Evolutionary conservation across 305 asterid species (phyloP).

Genomic region (Plantago lanceolata): DNA sequence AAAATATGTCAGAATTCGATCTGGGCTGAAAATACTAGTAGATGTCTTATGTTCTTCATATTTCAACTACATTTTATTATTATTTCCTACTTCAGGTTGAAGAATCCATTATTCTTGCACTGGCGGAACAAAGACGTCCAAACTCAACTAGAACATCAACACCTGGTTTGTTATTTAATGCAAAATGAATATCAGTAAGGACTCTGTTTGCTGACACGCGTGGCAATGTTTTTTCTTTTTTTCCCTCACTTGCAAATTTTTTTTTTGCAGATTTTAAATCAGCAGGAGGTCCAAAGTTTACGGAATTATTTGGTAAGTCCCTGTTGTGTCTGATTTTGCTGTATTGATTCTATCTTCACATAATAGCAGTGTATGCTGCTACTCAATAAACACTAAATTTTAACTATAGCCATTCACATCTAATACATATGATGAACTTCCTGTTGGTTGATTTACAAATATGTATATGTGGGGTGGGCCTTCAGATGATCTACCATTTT

Average conservation of each 20-base stretch:
- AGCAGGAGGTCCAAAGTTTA: slow-evolving; percentile 72
- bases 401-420: too few species aligned
- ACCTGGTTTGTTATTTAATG: slow-evolving; percentile 46
- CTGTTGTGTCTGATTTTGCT: slow-evolving; percentile 20
- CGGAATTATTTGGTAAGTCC: slow-evolving; percentile 90
- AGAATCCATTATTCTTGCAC: slow-evolving; percentile 78
- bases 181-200: neutral
- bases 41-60: slow-evolving; percentile 17
- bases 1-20: slow-evolving; percentile 5
- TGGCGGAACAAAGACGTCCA: slow-evolving; percentile 84
- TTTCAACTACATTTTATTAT: neutral
- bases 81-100: slow-evolving; percentile 52
- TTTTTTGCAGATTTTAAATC: slow-evolving; percentile 79
- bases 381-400: too few species aligned
- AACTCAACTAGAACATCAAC: slow-evolving; percentile 69
- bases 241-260: slow-evolving; percentile 22
- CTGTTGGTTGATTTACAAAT: too few species aligned
- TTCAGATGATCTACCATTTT: too few species aligned
- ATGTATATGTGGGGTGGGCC: too few species aligned
- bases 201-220: slow-evolving; percentile 10
- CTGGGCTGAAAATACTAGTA: slow-evolving; percentile 19
- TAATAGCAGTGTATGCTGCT: too few species aligned
- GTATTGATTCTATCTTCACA: neutral
- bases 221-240: neutral
- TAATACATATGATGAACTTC: too few species aligned